These are phyloP conservation scores for Suhomyces maxii DNA, from an alignment of 1,139 yeast genomes.

Conservation along the genomic window DNA sequence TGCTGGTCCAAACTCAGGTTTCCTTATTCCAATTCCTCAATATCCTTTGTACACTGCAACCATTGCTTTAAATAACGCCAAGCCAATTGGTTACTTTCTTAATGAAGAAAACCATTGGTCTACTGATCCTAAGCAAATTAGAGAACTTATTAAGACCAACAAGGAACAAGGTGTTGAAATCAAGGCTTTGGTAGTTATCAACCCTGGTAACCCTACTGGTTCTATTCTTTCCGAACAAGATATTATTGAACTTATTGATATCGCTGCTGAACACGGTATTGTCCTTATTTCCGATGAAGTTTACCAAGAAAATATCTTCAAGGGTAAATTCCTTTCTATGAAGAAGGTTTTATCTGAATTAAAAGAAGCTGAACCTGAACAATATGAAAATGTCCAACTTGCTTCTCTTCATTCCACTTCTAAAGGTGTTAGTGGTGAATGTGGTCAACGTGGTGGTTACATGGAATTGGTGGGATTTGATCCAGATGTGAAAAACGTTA, in stretches of 20 bases:
- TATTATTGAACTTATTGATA: slow-evolving; percentile 66
- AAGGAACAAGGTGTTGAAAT: slow-evolving; percentile 58
- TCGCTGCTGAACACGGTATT: slow-evolving; percentile 82
- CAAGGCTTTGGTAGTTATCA: slow-evolving; percentile 85
- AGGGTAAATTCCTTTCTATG: slow-evolving; percentile 64
- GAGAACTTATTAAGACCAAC: slow-evolving; percentile 53
- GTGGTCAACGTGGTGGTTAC: slow-evolving; percentile 99
- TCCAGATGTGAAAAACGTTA: slow-evolving; percentile 63
- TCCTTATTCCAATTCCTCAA: slow-evolving; percentile 94
- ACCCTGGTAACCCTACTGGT: slow-evolving; percentile 99
- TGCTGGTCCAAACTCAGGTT: slow-evolving; percentile 69
- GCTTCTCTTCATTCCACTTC: slow-evolving; percentile 96
- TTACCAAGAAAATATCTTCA: slow-evolving; percentile 86
- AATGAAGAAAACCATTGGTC: slow-evolving; percentile 85
- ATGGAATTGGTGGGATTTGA: slow-evolving; percentile 88
- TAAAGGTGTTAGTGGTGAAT: slow-evolving; percentile 95
- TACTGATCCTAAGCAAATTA: slow-evolving; percentile 68
- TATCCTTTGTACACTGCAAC: slow-evolving; percentile 96
- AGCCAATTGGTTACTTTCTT: slow-evolving; percentile 83
- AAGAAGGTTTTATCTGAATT: slow-evolving; percentile 67
- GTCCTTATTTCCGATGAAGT: slow-evolving; percentile 98
- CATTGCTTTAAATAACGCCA: slow-evolving; percentile 76
- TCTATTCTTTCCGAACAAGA: slow-evolving; percentile 66
- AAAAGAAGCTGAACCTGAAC: slow-evolving; percentile 51
- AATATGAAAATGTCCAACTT: slow-evolving; percentile 72